phyloP scores from a whole-genome alignment of 2,329 filamentous ascomycete genomes.

The Alternaria sp. region DNA sequence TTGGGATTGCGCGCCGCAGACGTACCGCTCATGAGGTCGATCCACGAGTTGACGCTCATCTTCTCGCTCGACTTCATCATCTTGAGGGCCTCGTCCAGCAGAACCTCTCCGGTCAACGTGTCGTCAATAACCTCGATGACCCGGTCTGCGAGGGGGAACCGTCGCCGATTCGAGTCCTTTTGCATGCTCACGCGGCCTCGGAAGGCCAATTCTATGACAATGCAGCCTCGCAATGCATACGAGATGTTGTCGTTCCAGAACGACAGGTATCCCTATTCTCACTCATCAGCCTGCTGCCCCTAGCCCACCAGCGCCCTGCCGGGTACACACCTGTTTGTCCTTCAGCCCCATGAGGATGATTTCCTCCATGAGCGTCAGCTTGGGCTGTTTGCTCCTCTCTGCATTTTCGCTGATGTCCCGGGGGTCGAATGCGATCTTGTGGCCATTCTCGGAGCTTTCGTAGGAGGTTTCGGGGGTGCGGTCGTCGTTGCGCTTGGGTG shows the following conservation, averaged over 20 bases:
- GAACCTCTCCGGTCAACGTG: slow-evolving; percentile 92
- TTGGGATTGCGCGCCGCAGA: background rate
- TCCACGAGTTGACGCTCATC: slow-evolving; percentile 99
- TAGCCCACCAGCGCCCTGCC: slow-evolving; percentile 10
- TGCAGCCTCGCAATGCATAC: slow-evolving; percentile 95
- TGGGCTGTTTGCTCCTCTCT: slow-evolving; percentile 96
- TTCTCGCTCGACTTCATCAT: slow-evolving; percentile 99
- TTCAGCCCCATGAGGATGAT: slow-evolving; percentile 93
- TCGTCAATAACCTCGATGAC: slow-evolving; percentile 98
- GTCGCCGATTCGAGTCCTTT: slow-evolving; percentile 88
- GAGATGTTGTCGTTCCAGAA: slow-evolving; percentile 99
- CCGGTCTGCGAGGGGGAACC: slow-evolving; percentile 90
- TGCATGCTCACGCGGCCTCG: slow-evolving; percentile 98
- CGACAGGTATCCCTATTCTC: slow-evolving; percentile 84
- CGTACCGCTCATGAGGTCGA: slow-evolving; percentile 96
- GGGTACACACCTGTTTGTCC: slow-evolving; percentile 85
- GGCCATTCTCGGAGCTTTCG: slow-evolving; percentile 88
- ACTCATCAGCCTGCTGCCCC: slow-evolving; percentile 24
- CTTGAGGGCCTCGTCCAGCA: slow-evolving; percentile 96
- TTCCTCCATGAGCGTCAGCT: slow-evolving; percentile 98
- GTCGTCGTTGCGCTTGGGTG: slow-evolving; percentile 66
- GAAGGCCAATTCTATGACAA: slow-evolving; percentile 96
- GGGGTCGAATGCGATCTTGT: slow-evolving; percentile 98
- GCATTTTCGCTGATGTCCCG: slow-evolving; percentile 96
- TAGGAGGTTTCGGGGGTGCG: slow-evolving; percentile 78